phyloP scores from a whole-genome alignment of 164 flowering plant species.

The Taxillus chinensis region DNA sequence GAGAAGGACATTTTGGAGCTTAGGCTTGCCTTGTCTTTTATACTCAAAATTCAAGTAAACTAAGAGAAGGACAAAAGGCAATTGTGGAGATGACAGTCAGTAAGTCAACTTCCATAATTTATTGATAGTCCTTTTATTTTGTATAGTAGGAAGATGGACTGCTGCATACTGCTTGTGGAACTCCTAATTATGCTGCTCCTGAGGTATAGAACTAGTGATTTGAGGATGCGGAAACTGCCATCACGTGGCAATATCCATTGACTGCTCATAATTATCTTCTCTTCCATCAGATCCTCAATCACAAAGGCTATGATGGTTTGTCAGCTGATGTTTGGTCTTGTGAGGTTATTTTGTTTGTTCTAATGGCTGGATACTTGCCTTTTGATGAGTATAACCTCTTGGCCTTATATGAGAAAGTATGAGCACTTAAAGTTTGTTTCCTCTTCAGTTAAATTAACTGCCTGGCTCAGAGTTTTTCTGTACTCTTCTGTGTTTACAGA shows the following conservation, averaged over 20 bases:
- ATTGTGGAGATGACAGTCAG: neutral
- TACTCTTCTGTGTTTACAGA: conserved; percentile 31
- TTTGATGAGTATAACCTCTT: conserved; percentile 75
- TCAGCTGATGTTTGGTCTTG: conserved; percentile 94
- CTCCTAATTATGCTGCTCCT: conserved; percentile 98
- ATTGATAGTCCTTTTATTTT: conserved; percentile 2
- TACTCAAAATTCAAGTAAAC: too few relatives aligned
- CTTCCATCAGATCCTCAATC: conserved; percentile 55
- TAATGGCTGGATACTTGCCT: conserved; percentile 92
- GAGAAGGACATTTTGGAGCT: neutral
- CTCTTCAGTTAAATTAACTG: neutral
- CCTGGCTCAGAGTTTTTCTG: conserved; percentile 1
- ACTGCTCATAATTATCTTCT: conserved; percentile 2
- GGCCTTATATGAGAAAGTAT: conserved; percentile 63
- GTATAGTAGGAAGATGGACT: conserved; percentile 66
- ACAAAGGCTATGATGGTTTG: conserved; percentile 85
- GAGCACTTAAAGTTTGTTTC: conserved; percentile 4
- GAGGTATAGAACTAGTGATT: conserved; percentile 41
- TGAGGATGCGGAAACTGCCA: neutral
- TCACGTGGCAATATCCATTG: neutral
- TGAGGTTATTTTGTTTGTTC: conserved; percentile 91
- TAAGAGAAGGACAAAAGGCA: neutral
- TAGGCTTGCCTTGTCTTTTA: neutral
- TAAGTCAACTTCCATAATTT: conserved; percentile 1
- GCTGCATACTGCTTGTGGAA: conserved; percentile 92